Base-by-base conservation (phyloP, 345 rosid species). In the Streptanthus diversifolius region DNA sequence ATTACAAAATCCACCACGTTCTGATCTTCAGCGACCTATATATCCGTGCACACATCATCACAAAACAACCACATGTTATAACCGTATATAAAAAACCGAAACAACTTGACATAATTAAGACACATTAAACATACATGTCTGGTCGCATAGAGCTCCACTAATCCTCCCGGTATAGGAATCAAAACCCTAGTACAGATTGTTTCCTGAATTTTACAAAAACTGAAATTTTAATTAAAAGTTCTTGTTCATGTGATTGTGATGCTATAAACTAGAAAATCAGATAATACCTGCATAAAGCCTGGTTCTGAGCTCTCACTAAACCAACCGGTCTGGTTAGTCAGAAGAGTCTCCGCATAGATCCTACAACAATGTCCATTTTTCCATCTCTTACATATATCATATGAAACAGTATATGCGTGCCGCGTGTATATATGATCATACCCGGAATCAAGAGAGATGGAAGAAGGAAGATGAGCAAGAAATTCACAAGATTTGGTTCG, bases 91-190 rank as follows among this genome's bases (percentile, higher is more conserved):
- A 39, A 36, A 7, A 57, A 58, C 25, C 47, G 27, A 25, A 36
- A 32, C 37, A 53, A 12, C 25, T 21, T 41, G 2, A 13, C 17
- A 66, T 24, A 3, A 27, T 4, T 27, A 33, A 56, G 53, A 65
- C 3, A 37, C 43, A 15, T 1, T 14, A 7, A 48, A 70, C 52
- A 13, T 86, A 90, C 97, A 82, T 87, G 90, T 85, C 89, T 88
- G 8, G 85, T 68, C 27, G 82, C 87, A 70, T 89, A 91, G 25
- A 91, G 84, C 84, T 91, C 98, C 30, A 93, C 68, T 27, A 93
- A 66, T 61, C 92, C 97, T 81, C 90, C 97, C 2, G 93, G 56
- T 13, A 89, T 78, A 19, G 97, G 98, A 70, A 91, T 76, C 85
- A 91, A 80, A 74, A 84, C 89, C 84, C 85, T 89, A n/a, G 95